These are phyloP conservation scores for Pichia kudriavzevii DNA, from an alignment of 1,139 yeast genomes.

Conservation along the genomic window DNA sequence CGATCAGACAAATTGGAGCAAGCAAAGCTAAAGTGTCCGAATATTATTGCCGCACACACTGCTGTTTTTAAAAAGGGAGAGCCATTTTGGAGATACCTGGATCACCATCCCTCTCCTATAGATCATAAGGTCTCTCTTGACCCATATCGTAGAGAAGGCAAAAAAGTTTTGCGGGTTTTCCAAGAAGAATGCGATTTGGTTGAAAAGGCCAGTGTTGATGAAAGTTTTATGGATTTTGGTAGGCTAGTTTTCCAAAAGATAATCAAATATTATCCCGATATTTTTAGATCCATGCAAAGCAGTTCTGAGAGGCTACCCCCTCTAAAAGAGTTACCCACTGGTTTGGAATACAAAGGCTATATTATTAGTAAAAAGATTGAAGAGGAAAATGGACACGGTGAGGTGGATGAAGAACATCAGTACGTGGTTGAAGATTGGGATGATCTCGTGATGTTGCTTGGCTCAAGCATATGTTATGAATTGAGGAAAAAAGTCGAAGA, in stretches of 20 bases:
- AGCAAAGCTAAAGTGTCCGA: slow-evolving; percentile 71
- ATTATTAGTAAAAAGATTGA: slow-evolving; percentile 27
- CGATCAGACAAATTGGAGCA: slow-evolving; percentile 66
- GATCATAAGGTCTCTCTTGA: slow-evolving; percentile 81
- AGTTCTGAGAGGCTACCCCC: slow-evolving; percentile 36
- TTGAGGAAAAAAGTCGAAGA: slow-evolving; percentile 47
- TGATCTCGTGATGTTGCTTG: slow-evolving; percentile 63
- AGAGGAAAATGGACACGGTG: slow-evolving; percentile 16
- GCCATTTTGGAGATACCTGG: slow-evolving; percentile 65
- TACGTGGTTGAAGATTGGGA: slow-evolving; percentile 65
- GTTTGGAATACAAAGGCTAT: slow-evolving; percentile 17
- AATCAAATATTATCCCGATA: slow-evolving; percentile 30
- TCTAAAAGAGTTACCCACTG: slow-evolving; percentile 31
- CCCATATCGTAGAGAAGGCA: slow-evolving; percentile 81
- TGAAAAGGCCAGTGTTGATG: slow-evolving; percentile 95
- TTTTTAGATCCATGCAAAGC: slow-evolving; percentile 14
- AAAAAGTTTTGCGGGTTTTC: slow-evolving; percentile 66
- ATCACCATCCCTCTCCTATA: slow-evolving; percentile 36
- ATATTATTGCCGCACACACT: slow-evolving; percentile 75
- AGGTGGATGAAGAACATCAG: slow-evolving; percentile 8
- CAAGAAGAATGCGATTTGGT: slow-evolving; percentile 50
- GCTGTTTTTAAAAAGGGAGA: slow-evolving; percentile 91
- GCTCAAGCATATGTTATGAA: slow-evolving; percentile 48
- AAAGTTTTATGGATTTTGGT: slow-evolving; percentile 81
- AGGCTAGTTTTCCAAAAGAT: slow-evolving; percentile 35